phyloP scores from a whole-genome alignment of 2,329 filamentous ascomycete species.

The Cyphellophora europaea region DNA sequence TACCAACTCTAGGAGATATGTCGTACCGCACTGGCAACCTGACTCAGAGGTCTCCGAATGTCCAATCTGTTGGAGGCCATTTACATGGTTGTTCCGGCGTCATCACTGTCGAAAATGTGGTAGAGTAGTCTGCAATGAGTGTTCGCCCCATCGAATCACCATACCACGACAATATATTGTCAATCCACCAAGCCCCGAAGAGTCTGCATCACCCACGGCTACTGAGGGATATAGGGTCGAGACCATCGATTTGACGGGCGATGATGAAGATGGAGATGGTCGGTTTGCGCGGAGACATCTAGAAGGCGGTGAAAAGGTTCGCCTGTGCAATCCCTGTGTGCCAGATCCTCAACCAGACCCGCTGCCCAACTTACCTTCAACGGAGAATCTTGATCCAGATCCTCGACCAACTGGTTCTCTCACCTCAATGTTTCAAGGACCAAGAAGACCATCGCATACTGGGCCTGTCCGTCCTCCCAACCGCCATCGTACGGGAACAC shows the following conservation, averaged over 20 bases:
- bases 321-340: conserved; percentile 64
- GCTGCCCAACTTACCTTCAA: conserved; percentile 5
- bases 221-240: no score
- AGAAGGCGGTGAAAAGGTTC: conserved; percentile 60
- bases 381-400: no score
- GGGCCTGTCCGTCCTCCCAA: no score
- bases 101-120: conserved; percentile 98
- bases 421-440: no score
- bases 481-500: no score
- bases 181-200: conserved; percentile 51
- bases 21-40: conserved; percentile 75
- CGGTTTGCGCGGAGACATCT: conserved; percentile 3
- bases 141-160: conserved; percentile 89
- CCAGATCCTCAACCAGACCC: conserved; percentile 58
- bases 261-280: conserved; percentile 20
- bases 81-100: conserved; percentile 78
- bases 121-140: conserved; percentile 77
- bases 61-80: conserved; percentile 71
- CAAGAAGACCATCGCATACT: no score
- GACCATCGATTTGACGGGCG: conserved; percentile 38
- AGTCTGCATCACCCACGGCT: conserved; percentile 23
- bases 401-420: no score
- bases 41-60: conserved; percentile 74
- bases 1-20: conserved; percentile 33
- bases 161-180: conserved; percentile 93